Evolutionary conservation across 352 stramenopile species (phyloP), one percentile per base, ranked within the genome.

Genomic region (Globisporangium uncinulatum): DNA sequence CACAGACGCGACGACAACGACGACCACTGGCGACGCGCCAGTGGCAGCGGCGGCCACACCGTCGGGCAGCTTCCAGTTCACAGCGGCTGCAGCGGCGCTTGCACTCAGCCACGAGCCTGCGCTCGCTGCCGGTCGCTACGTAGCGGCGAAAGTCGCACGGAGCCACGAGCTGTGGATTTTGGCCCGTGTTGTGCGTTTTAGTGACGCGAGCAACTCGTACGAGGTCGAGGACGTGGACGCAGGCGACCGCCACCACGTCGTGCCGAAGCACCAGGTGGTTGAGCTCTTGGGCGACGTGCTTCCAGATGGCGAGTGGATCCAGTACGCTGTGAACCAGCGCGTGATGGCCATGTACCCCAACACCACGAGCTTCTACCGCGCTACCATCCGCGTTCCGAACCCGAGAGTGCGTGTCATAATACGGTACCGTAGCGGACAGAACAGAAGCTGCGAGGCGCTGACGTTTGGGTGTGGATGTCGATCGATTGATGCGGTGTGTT

Each of bases 291-390:
- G 96, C 11, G 85, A 89, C 45, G 78, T 71, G 32, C 64, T 92
- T 14, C 49, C 65, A 0, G 58, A 76, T 45, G 66, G 66, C 51
- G 67, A 75, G 58, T 92, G 83, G 94, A 98, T 86, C 57, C 89
- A 74, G 36, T 92, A 87, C 62, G 65, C 66, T 15, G 89, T 97
- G 51, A 89, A 96, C 42, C 87, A 97, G 29, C 75, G 82, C 57
- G 95, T 98, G 39, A 97, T 99, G 89, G 96, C 96, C 46, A 97
- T 99, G 68, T 99, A 99, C 70, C 96, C 96, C 7, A 97, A 98
- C 75, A 99, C 95, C 14, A 99, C 95, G 15, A 97, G 80, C 52
- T 99, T 99, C 69, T 99, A 98, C 65, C 79, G 91, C 21, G 92
- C 87, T 32, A 91, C 94, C 13, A 86, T 99, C 32, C 87, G 83